These are phyloP conservation scores for Endotrypanum monterogeii DNA, from an alignment of 208 protist species.

Conservation along the genomic window DNA sequence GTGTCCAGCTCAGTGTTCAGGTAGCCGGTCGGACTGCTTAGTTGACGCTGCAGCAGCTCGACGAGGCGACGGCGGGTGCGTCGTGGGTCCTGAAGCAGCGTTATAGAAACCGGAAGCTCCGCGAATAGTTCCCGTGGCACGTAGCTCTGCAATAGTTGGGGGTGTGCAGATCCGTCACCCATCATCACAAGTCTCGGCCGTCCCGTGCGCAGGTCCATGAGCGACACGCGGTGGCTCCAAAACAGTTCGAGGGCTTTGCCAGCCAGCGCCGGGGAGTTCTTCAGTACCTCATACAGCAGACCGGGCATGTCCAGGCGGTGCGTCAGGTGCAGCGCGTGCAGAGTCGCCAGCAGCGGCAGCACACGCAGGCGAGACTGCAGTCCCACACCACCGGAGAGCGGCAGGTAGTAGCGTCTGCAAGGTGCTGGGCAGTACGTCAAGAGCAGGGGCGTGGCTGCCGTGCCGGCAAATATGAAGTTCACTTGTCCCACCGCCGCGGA, in stretches of 20 bases:
- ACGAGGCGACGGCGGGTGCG: conserved; percentile 70
- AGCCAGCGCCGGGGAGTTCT: conserved; percentile 73
- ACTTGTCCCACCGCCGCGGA: conserved; percentile 73
- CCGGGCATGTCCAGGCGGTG: conserved; percentile 72
- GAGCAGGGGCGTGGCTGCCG: conserved; percentile 57
- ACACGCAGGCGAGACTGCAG: conserved; percentile 83
- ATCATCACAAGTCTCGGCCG: conserved; percentile 51
- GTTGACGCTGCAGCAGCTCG: conserved; percentile 80
- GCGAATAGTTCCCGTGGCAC: conserved; percentile 74
- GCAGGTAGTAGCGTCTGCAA: conserved; percentile 69
- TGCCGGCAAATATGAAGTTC: conserved; percentile 69
- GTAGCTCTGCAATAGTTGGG: conserved; percentile 57
- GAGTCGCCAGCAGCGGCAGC: conserved; percentile 63
- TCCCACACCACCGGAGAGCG: conserved; percentile 57
- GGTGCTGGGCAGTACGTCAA: conserved; percentile 48
- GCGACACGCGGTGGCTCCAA: conserved; percentile 52
- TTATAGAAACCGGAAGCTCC: conserved; percentile 68
- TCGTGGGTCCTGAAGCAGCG: conserved; percentile 63
- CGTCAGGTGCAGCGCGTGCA: conserved; percentile 74
- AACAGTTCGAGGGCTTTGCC: conserved; percentile 74
- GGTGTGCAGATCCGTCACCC: conserved; percentile 41
- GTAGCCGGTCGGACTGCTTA: conserved; percentile 78
- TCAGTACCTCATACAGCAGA: conserved; percentile 79
- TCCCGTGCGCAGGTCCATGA: conserved; percentile 54
- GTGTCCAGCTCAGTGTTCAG: conserved; percentile 77